Percentiles rank a stretch among this genome's conserved stretches.
phyloP scores from a whole-genome alignment of 2,329 filamentous ascomycete species.

The Diplodia seriata region DNA sequence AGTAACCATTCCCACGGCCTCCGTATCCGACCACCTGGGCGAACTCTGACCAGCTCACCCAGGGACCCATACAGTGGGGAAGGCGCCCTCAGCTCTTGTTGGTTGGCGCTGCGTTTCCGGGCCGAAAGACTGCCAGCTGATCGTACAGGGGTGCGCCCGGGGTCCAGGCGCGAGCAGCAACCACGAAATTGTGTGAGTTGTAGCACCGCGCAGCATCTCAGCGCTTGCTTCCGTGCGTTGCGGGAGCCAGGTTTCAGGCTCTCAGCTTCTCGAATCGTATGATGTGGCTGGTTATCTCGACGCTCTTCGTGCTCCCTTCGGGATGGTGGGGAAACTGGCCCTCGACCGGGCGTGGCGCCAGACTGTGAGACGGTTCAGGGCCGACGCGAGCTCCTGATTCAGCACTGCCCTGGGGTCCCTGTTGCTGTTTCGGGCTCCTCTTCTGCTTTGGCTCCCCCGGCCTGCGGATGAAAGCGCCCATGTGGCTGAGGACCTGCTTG shows the following conservation, averaged over 20 bases:
- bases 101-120: constrained; percentile 25
- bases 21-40: constrained; percentile 26
- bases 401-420: constrained; percentile 16
- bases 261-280: not conserved
- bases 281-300: constrained; percentile 15
- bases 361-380: constrained; percentile 19
- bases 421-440: constrained; percentile 8
- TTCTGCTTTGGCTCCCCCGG: not conserved
- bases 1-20: constrained; percentile 30
- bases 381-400: constrained; percentile 29
- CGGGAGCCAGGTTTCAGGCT: constrained; percentile 2
- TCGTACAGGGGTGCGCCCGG: constrained; percentile 27
- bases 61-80: constrained; percentile 26
- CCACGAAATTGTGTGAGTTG: constrained; percentile 15
- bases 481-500: constrained; percentile 23
- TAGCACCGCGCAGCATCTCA: constrained; percentile 19
- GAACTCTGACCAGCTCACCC: constrained; percentile 30
- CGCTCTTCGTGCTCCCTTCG: constrained; percentile 5
- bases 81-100: constrained; percentile 27
- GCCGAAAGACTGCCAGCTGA: constrained; percentile 28
- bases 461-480: constrained; percentile 7
- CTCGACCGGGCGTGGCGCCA: constrained; percentile 21
- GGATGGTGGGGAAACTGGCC: constrained; percentile 12
- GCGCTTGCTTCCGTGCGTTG: not conserved
- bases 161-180: constrained; percentile 17